These are phyloP conservation scores for Diaporthe capsici DNA, from an alignment of 2,329 filamentous ascomycete genomes.

Conservation along the genomic window DNA sequence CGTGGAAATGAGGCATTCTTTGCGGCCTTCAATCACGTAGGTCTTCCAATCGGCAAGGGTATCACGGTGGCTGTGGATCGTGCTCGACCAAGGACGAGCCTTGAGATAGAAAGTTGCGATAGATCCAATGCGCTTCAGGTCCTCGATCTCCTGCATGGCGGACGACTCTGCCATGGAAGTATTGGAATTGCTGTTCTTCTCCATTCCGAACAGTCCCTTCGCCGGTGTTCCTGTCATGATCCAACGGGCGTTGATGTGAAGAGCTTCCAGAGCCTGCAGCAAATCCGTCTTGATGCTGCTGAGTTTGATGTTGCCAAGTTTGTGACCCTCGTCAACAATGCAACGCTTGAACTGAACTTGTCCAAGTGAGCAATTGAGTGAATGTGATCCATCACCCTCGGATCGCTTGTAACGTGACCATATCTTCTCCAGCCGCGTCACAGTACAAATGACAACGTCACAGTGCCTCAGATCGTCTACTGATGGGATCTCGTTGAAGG, in stretches of 20 bases:
- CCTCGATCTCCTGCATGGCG: conserved; percentile 68
- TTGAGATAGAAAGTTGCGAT: conserved; percentile 80
- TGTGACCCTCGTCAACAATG: conserved; percentile 94
- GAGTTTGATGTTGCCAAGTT: conserved; percentile 76
- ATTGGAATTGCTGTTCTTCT: conserved; percentile 51
- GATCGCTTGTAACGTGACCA: conserved; percentile 59
- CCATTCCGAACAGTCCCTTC: conserved; percentile 83
- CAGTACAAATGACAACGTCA: conserved; percentile 85
- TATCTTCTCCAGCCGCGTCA: conserved; percentile 78
- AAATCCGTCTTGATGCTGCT: conserved; percentile 68
- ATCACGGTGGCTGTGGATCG: conserved; percentile 65
- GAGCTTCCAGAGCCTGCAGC: conserved; percentile 63
- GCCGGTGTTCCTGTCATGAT: conserved; percentile 93
- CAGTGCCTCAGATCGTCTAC: conserved; percentile 72
- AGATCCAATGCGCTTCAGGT: conserved; percentile 76
- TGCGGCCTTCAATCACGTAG: conserved; percentile 78
- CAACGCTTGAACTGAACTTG: conserved; percentile 87
- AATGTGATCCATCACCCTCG: conserved; percentile 49
- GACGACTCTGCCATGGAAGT: conserved; percentile 53
- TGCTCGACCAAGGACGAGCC: conserved; percentile 83
- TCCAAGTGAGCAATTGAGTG: conserved; percentile 72
- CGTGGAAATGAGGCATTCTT: conserved; percentile 75
- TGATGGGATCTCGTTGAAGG: conserved; percentile 66
- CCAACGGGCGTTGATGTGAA: conserved; percentile 83
- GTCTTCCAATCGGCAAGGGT: conserved; percentile 77